phyloP scores from a whole-genome alignment of 1,284 basidiomycete genomes.

The Ustilago trichophora region DNA sequence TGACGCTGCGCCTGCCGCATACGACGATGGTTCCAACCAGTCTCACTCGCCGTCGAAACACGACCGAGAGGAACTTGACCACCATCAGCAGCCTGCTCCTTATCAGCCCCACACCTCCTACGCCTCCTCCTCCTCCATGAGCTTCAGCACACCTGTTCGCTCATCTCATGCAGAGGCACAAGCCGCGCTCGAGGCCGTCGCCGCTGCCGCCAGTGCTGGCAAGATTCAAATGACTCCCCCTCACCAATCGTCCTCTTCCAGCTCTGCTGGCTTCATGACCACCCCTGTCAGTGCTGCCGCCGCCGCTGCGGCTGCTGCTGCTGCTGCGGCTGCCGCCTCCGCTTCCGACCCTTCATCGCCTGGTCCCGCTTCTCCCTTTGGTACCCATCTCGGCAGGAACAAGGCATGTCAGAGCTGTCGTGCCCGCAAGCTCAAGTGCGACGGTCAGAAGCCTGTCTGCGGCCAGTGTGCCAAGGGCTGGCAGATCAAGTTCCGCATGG shows the following conservation, averaged over 20 bases:
- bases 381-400: conserved; percentile 55
- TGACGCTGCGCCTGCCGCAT: conserved; percentile 17
- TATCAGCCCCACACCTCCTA: conserved; percentile 28
- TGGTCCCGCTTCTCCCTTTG: conserved; percentile 42
- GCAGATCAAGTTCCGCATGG: conserved; percentile 53
- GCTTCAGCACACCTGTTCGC: conserved; percentile 33
- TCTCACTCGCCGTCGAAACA: conserved; percentile 14
- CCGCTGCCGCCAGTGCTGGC: conserved; percentile 36
- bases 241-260: conserved; percentile 25
- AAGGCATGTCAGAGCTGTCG: conserved; percentile 57
- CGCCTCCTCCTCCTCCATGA: conserved; percentile 20
- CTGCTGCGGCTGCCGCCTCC: conserved; percentile 25
- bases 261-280: conserved; percentile 24
- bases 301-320: conserved; percentile 39
- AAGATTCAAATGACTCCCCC: conserved; percentile 44
- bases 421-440: conserved; percentile 59
- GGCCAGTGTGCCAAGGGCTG: conserved; percentile 57
- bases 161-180: conserved; percentile 47
- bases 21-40: conserved; percentile 18
- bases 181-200: conserved; percentile 46
- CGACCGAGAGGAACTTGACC: conserved; percentile 25
- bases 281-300: conserved; percentile 35
- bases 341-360: conserved; percentile 17
- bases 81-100: conserved; percentile 11
- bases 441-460: conserved; percentile 55